Conservation (phyloP, 2,329 filamentous ascomycete genomes). For the Venturia carpophila region DNA sequence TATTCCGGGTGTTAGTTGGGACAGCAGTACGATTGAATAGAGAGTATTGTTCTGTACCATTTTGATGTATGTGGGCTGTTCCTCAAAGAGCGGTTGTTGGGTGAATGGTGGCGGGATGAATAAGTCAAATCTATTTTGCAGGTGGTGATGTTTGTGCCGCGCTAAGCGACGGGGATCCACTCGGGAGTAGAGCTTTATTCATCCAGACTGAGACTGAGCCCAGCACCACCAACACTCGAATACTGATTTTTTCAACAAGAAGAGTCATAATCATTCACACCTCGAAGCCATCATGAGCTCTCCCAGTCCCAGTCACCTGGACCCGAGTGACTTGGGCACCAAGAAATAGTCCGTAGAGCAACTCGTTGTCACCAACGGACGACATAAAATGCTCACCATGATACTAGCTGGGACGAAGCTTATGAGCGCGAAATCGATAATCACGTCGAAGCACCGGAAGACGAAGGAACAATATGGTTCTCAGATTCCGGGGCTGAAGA, state of each 20-base stretch:
- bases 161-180: conserved; percentile 4
- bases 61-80: conserved; percentile 15
- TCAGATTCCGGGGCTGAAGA: conserved; percentile 82
- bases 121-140: not conserved
- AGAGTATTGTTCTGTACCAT: conserved; percentile 8
- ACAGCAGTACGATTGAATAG: not conserved
- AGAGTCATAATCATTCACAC: not conserved
- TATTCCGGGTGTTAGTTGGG: conserved; percentile 32
- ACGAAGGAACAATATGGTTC: conserved; percentile 94
- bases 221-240: not conserved
- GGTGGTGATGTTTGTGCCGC: not conserved
- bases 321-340: conserved; percentile 19
- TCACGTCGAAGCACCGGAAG: conserved; percentile 60
- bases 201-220: not conserved
- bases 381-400: not conserved
- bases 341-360: conserved; percentile 20
- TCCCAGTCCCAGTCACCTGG: conserved; percentile 15
- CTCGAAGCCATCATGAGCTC: conserved; percentile 1
- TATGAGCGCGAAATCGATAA: conserved; percentile 66
- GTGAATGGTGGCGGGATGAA: not conserved
- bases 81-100: conserved; percentile 18
- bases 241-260: not conserved
- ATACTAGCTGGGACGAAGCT: conserved; percentile 47
- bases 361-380: not conserved
- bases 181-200: no score